Conservation (phyloP, 306 rosid genomes). For the Trifolium repens region DNA sequence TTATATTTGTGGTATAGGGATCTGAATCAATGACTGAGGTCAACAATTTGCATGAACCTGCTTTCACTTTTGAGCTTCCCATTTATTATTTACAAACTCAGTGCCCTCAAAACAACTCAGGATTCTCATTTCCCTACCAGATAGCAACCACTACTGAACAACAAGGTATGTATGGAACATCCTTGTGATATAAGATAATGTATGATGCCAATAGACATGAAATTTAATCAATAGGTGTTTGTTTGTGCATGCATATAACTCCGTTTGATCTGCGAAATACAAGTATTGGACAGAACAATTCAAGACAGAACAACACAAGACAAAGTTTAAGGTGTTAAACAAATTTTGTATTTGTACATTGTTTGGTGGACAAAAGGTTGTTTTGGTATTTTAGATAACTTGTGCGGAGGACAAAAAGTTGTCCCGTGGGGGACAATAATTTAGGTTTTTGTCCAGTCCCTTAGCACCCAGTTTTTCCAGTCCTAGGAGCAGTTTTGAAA, state of each 20-base stretch:
- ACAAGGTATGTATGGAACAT: constrained; percentile 53
- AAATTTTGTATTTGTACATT: no score
- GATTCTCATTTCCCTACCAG: constrained; percentile 38
- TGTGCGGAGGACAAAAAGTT: no score
- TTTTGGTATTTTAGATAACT: no score
- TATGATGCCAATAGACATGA: background rate
- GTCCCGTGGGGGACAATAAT: no score
- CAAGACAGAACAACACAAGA: no score
- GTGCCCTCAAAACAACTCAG: constrained; percentile 49
- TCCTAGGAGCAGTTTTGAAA: no score
- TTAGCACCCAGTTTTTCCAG: no score
- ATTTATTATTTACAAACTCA: constrained; percentile 60
- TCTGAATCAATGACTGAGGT: constrained; percentile 45
- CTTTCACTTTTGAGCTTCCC: constrained; percentile 55
- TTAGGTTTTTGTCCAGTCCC: no score
- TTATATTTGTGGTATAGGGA: constrained; percentile 58
- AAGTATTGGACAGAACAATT: no score
- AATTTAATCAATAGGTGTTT: background rate
- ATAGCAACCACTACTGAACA: background rate
- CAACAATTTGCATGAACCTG: constrained; percentile 65
- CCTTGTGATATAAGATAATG: constrained; percentile 20
- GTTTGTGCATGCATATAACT: background rate
- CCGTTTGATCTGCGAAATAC: no score
- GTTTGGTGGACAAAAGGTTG: no score
- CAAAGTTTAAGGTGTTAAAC: no score